Evolutionary conservation across 805 yeast species (phyloP).

Genomic region (Candida easanensis): DNA sequence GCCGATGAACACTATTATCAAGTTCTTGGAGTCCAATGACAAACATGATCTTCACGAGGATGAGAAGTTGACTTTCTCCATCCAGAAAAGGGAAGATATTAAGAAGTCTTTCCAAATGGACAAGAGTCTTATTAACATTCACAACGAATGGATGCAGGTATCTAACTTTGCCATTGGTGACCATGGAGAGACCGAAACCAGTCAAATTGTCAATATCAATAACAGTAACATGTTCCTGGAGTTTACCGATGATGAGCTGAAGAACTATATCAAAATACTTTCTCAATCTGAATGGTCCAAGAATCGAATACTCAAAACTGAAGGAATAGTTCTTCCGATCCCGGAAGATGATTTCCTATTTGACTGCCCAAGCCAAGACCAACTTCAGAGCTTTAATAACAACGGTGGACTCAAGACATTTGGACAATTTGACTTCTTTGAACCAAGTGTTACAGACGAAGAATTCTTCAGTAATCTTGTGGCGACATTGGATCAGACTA

Average conservation of each 20-base stretch:
- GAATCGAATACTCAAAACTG: background rate
- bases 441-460: constrained; percentile 6
- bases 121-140: constrained; percentile 11
- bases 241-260: constrained; percentile 6
- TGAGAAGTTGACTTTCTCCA: background rate
- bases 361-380: constrained; percentile 3
- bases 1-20: constrained; percentile 19
- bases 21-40: constrained; percentile 19
- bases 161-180: constrained; percentile 1
- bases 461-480: constrained; percentile 9
- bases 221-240: constrained; percentile 15
- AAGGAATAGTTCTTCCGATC: background rate
- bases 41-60: constrained; percentile 5
- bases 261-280: background rate
- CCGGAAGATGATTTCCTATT: background rate
- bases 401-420: constrained; percentile 1
- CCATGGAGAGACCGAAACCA: constrained; percentile 3
- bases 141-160: constrained; percentile 20
- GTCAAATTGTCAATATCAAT: constrained; percentile 16
- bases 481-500: constrained; percentile 1
- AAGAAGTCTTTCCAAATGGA: constrained; percentile 12
- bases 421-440: constrained; percentile 7
- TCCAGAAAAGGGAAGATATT: constrained; percentile 11
- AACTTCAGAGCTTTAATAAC: background rate
- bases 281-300: constrained; percentile 4